Evolutionary conservation across 176 grass and related monocot species (phyloP).

Genomic region (Aegilops speltoides): DNA sequence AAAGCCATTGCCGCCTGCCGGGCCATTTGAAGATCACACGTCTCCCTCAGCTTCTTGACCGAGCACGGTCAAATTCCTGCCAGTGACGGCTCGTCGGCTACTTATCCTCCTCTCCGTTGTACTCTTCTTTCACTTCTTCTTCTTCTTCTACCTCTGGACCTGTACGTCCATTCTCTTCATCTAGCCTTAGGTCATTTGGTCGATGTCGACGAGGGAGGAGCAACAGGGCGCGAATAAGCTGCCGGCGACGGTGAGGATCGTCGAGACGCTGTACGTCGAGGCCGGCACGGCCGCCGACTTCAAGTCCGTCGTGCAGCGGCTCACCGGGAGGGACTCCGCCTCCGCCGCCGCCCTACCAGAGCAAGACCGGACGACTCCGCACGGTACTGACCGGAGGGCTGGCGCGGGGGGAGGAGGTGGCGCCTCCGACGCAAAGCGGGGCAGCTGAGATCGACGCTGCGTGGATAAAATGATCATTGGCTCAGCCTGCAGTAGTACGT

Average conservation of each 20-base stretch:
- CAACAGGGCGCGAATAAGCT: conserved; percentile 4
- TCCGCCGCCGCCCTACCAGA: background rate
- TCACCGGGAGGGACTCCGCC: conserved; percentile 51
- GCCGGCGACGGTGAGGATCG: conserved; percentile 56
- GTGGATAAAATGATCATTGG: background rate
- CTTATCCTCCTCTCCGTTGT: background rate
- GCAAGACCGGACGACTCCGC: too few species aligned
- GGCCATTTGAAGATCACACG: conserved; percentile 29
- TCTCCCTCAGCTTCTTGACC: background rate
- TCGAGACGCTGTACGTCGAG: conserved; percentile 73
- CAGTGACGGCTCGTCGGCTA: conserved; percentile 26
- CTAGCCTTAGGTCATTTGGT: background rate
- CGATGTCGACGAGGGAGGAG: conserved; percentile 45
- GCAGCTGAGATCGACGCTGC: background rate
- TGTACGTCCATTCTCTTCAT: background rate
- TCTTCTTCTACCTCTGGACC: background rate
- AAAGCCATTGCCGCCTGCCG: background rate
- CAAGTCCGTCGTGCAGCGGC: conserved; percentile 66
- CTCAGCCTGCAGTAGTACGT: background rate
- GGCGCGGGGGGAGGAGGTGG: background rate
- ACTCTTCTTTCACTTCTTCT: background rate
- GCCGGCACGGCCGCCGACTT: conserved; percentile 52
- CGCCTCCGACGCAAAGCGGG: background rate
- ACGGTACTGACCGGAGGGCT: background rate
- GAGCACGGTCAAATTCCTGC: conserved; percentile 3